Conservation (phyloP, 2,329 filamentous ascomycete genomes). For the Paramyrothecium sp. region DNA sequence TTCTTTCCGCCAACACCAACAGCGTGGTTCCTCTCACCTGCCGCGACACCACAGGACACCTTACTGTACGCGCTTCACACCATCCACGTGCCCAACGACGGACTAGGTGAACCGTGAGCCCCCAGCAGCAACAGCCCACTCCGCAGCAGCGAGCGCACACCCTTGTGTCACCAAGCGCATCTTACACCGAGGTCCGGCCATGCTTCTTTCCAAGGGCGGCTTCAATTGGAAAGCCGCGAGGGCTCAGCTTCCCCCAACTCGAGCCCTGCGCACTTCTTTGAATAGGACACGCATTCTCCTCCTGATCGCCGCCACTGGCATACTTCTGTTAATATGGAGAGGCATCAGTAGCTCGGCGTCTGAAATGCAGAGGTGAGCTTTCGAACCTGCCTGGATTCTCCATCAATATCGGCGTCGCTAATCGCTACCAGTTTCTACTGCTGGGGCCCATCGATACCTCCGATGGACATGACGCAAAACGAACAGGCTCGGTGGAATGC, state of each 20-base stretch:
- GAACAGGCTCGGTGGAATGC: conserved; percentile 88
- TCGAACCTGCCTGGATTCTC: too few relatives aligned
- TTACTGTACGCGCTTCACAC: neutral
- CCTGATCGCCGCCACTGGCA: conserved; percentile 65
- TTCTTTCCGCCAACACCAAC: neutral
- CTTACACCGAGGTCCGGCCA: conserved; percentile 37
- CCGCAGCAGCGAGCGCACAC: conserved; percentile 13
- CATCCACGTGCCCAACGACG: neutral
- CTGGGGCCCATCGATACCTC: conserved; percentile 92
- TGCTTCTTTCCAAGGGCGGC: conserved; percentile 90
- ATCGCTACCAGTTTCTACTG: conserved; percentile 69
- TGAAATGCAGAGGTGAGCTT: conserved; percentile 83
- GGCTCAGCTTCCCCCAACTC: conserved; percentile 73
- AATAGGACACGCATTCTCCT: conserved; percentile 78
- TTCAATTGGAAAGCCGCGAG: conserved; percentile 90
- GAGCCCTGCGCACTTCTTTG: conserved; percentile 68
- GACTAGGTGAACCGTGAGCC: too few relatives aligned
- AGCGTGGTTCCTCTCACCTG: neutral
- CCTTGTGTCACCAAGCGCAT: neutral
- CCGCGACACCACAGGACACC: neutral
- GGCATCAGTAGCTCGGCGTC: conserved; percentile 76
- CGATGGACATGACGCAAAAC: conserved; percentile 91
- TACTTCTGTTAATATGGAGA: conserved; percentile 83
- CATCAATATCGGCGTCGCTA: neutral
- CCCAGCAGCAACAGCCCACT: neutral